These are phyloP conservation scores for Prunus salicina DNA, from an alignment of 306 rosid species.

Conservation along the genomic window DNA sequence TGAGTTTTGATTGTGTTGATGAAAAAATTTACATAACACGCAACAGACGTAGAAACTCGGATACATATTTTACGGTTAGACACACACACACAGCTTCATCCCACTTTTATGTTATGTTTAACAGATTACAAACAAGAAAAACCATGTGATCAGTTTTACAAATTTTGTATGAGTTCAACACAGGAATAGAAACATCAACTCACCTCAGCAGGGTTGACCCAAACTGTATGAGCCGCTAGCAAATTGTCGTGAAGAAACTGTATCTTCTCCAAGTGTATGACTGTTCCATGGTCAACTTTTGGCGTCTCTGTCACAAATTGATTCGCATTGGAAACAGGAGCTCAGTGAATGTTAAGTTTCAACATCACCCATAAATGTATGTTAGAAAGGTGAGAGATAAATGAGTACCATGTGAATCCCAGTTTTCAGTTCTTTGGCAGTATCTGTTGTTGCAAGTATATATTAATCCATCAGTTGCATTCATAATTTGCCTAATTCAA, in stretches of 20 bases:
- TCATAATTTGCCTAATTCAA: conserved; percentile 78
- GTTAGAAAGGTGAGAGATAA: background rate
- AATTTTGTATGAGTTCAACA: too few relatives aligned
- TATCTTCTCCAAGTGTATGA: conserved; percentile 69
- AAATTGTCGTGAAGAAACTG: conserved; percentile 62
- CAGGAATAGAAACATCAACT: background rate
- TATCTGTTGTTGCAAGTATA: conserved; percentile 52
- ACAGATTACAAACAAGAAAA: too few relatives aligned
- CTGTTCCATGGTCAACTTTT: conserved; percentile 70
- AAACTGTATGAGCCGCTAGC: conserved; percentile 78
- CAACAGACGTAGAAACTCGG: too few relatives aligned
- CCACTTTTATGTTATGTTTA: too few relatives aligned
- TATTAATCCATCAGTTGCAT: conserved; percentile 60
- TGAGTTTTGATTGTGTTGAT: too few relatives aligned
- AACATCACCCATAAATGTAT: background rate
- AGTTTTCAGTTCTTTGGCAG: conserved; percentile 62
- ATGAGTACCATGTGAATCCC: conserved; percentile 77
- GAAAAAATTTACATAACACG: too few relatives aligned
- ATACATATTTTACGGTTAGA: too few relatives aligned
- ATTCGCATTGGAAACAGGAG: conserved; percentile 35
- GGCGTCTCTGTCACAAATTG: conserved; percentile 54
- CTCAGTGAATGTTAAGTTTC: conserved; percentile 6
- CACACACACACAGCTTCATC: too few relatives aligned
- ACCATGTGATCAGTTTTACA: too few relatives aligned
- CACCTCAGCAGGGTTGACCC: conserved; percentile 71